Conservation (phyloP, 257 asterid species). For the Lithospermum erythrorhizon region DNA sequence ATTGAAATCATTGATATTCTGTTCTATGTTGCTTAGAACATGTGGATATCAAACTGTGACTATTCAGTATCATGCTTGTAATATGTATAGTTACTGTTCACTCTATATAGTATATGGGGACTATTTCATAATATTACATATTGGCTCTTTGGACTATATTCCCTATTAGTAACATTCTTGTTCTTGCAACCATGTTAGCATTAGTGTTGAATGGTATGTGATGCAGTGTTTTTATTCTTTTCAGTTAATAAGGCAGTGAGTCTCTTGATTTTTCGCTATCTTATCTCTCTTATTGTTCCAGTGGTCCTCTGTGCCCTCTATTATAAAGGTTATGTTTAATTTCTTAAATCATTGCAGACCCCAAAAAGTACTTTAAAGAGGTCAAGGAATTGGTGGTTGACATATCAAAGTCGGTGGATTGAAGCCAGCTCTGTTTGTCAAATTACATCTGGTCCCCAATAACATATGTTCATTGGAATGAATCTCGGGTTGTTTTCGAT, state of each 20-base stretch:
- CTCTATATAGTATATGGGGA: not conserved
- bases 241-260: no score
- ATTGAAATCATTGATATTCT: no score
- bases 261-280: no score
- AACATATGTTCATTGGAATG: conserved; percentile 53
- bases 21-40: no score
- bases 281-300: no score
- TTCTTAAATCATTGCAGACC: conserved; percentile 43
- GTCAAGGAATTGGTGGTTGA: conserved; percentile 79
- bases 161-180: not conserved
- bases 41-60: no score
- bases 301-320: no score
- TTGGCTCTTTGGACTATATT: not conserved
- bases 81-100: no score
- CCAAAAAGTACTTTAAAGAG: conserved; percentile 76
- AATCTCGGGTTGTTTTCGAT: conserved; percentile 41
- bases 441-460: conserved; percentile 75
- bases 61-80: no score
- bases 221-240: no score
- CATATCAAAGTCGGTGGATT: conserved; percentile 82
- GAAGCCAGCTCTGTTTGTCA: conserved; percentile 63
- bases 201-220: not conserved
- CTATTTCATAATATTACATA: not conserved
- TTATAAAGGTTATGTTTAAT: not conserved
- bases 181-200: not conserved